Conservation (phyloP, 2,329 filamentous ascomycete species). For the Aspergillus sp. region DNA sequence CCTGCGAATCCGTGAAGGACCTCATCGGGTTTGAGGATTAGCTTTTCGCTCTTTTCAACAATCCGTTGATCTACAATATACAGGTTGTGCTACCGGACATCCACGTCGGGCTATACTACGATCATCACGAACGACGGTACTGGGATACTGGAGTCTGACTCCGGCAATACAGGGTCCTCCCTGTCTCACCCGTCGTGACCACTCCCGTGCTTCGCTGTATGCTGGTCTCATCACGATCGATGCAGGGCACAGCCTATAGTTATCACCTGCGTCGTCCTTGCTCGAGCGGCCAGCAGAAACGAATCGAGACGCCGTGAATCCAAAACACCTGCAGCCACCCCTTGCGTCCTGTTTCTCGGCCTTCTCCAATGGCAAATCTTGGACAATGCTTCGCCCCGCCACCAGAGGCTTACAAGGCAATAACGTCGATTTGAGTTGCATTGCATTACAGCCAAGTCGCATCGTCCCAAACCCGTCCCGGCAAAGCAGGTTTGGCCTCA, state of each 20-base stretch:
- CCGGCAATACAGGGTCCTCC: constrained; percentile 7
- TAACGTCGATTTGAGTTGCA: constrained; percentile 22
- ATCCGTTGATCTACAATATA: not conserved
- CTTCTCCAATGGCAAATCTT: constrained; percentile 9
- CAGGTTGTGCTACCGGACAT: not conserved
- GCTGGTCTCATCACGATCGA: constrained; percentile 10
- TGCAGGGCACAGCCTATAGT: constrained; percentile 16
- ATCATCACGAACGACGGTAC: not conserved
- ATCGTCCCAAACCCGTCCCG: constrained; percentile 7
- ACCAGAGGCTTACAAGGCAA: constrained; percentile 14
- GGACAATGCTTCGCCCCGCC: constrained; percentile 2
- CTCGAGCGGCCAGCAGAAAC: constrained; percentile 6
- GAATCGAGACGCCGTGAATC: constrained; percentile 8
- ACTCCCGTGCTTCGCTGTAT: constrained; percentile 14
- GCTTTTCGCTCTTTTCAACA: not conserved
- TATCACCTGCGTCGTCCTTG: constrained; percentile 7
- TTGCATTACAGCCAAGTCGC: constrained; percentile 21
- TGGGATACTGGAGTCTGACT: not conserved
- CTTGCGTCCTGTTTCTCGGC: constrained; percentile 18
- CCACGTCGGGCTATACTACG: too few relatives aligned
- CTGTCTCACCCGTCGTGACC: constrained; percentile 14
- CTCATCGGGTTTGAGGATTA: not conserved
- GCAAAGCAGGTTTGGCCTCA: constrained; percentile 7
- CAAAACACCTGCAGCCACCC: constrained; percentile 11
- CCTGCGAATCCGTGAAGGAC: not conserved